Base-by-base conservation (phyloP, 1,139 yeast genomes). In the Pichia sp. region DNA sequence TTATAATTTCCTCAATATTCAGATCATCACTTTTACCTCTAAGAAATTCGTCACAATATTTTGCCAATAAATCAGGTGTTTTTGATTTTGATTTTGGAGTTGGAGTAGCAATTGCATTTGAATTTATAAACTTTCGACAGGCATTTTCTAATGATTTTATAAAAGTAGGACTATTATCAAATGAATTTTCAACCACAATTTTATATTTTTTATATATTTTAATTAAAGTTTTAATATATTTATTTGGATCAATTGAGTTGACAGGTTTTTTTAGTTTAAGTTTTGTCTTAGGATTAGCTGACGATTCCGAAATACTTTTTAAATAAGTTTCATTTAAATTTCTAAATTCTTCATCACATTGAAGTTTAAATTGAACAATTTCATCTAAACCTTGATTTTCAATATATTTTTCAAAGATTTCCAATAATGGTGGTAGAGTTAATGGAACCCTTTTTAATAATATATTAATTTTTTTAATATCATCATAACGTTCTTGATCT, bases 1-100 rank as follows among this genome's bases (percentile, higher is more conserved):
- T 78, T 87, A 92, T 87, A 58, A 92, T 77, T 56, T 90, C 92
- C 55, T 84, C 90, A 25, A 82, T 72, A 49, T 82, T 86, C 81
- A 90, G 79, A 57, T 84, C 92, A 53, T 82, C 87, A 60, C 84
- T 82, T 34, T 82, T 78, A 58, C 82, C 85, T 62, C 82, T 87
- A 58, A 94, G 73, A 56, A 90, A 73, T 36, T 82, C 77, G 66
- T 94, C 98, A 48, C 94, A 80, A 63, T 89, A 92, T 62, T 80
- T 80, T 4, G 98, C 97, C 57, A 94, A 74, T 55, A 86, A 73
- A 58, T 94, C 98, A 0, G 98, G 96, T 1, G 98, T 90, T 55
- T 69, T 74, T 2, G 87, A 78, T 26, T 74, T 71, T n/a, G 68
- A 60, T 55, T 74, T 76, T 25, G 71, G 62, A 3, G 71, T 63